Conservation (phyloP, 148 eudicot species). For the Camellia granthamiana region DNA sequence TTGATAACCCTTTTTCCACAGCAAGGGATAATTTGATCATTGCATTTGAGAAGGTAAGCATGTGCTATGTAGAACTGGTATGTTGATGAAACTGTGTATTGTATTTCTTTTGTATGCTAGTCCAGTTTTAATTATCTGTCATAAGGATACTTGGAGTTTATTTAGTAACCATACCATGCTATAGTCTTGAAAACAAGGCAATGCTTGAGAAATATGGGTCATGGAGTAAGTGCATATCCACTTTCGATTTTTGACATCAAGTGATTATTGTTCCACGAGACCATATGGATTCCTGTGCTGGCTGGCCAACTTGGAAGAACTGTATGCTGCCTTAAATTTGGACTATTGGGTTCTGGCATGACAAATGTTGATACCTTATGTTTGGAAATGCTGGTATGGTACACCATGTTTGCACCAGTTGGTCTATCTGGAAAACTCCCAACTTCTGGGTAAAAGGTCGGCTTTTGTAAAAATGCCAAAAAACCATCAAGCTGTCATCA, state of each 20-base stretch:
- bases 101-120: not conserved
- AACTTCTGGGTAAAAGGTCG: too few relatives aligned
- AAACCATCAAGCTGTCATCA: too few relatives aligned
- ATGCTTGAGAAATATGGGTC: not conserved
- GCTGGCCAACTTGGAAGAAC: not conserved
- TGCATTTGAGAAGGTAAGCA: slow-evolving; percentile 90
- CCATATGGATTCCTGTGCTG: not conserved
- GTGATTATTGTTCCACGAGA: not conserved
- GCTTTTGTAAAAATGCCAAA: too few relatives aligned
- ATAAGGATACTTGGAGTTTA: not conserved
- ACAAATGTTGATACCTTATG: not conserved
- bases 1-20: slow-evolving; percentile 75
- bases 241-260: too few relatives aligned
- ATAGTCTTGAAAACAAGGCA: not conserved
- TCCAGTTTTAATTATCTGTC: not conserved
- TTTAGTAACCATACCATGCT: not conserved
- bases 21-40: slow-evolving; percentile 94
- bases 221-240: not conserved
- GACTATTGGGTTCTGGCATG: not conserved
- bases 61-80: not conserved
- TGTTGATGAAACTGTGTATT: not conserved
- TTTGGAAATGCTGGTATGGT: not conserved
- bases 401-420: not conserved
- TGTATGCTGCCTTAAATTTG: not conserved
- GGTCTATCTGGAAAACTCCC: not conserved